Conservation (phyloP, 345 rosid genomes). For the Populus pruinosa region DNA sequence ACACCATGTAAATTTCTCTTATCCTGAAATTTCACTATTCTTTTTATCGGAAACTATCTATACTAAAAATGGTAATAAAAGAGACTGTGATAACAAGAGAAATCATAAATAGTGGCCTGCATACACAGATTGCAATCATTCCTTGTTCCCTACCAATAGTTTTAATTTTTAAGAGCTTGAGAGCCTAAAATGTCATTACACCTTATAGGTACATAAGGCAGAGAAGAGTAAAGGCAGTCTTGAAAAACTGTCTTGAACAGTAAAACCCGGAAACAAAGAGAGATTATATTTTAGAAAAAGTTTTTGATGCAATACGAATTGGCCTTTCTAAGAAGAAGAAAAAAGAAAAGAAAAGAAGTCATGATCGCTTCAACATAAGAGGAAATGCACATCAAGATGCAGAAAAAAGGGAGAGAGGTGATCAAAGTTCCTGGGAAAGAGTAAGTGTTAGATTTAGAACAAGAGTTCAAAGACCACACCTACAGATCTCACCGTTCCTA, state of each 20-base stretch:
- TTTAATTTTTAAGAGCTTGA: not conserved
- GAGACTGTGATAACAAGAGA: not conserved
- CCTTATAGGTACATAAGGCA: not conserved
- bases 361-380: not conserved
- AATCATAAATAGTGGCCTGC: not conserved
- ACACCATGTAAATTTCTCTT: not conserved
- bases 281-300: not conserved
- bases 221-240: not conserved
- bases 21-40: not conserved
- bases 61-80: not conserved
- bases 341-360: not conserved
- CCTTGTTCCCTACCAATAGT: constrained; percentile 3
- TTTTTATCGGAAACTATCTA: not conserved
- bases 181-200: not conserved
- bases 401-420: not conserved
- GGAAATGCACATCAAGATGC: not conserved
- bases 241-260: not conserved
- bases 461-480: not conserved
- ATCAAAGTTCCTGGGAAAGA: not conserved
- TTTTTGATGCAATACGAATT: not conserved
- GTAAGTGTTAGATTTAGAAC: not conserved
- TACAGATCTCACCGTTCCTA: constrained; percentile 24
- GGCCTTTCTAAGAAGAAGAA: not conserved
- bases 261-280: not conserved
- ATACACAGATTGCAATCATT: not conserved